Conservation (phyloP, 805 yeast species). For the Nakazawaea ernobii region DNA sequence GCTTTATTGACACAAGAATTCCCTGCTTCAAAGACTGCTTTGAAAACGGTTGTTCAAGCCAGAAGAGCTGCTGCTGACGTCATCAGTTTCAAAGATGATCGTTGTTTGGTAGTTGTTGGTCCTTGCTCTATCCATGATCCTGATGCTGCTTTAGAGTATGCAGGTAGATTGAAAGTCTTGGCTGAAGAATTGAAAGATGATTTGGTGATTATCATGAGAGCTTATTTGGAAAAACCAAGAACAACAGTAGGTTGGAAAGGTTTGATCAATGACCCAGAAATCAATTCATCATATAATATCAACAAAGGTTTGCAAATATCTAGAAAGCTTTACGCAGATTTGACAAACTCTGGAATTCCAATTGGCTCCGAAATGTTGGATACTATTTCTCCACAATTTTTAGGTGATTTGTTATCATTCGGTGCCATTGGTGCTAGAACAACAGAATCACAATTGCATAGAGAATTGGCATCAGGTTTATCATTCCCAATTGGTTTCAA, state of each 20-base stretch:
- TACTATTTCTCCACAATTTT: constrained; percentile 94
- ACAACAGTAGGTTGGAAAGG: constrained; percentile 99
- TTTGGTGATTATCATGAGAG: constrained; percentile 88
- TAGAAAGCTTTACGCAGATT: constrained; percentile 76
- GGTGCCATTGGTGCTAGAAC: constrained; percentile 99
- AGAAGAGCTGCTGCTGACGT: constrained; percentile 75
- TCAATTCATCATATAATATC: constrained; percentile 87
- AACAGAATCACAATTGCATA: constrained; percentile 95
- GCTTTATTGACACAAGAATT: constrained; percentile 83
- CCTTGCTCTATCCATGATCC: constrained; percentile 97
- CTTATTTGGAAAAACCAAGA: constrained; percentile 96
- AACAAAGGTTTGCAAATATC: constrained; percentile 90
- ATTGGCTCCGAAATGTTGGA: constrained; percentile 98
- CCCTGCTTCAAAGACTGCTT: constrained; percentile 52
- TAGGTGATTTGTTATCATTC: constrained; percentile 82
- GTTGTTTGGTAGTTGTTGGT: constrained; percentile 84
- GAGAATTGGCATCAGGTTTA: constrained; percentile 95
- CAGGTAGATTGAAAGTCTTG: constrained; percentile 56
- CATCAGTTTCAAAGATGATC: constrained; percentile 71
- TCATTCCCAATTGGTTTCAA: constrained; percentile 99
- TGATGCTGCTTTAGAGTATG: constrained; percentile 84
- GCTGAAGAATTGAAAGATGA: constrained; percentile 71
- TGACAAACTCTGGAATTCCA: constrained; percentile 77
- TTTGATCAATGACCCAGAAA: constrained; percentile 92
- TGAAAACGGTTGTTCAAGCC: constrained; percentile 65